Evolutionary conservation across 1,139 yeast species (phyloP).

Genomic region (Geotrichum europaeum): DNA sequence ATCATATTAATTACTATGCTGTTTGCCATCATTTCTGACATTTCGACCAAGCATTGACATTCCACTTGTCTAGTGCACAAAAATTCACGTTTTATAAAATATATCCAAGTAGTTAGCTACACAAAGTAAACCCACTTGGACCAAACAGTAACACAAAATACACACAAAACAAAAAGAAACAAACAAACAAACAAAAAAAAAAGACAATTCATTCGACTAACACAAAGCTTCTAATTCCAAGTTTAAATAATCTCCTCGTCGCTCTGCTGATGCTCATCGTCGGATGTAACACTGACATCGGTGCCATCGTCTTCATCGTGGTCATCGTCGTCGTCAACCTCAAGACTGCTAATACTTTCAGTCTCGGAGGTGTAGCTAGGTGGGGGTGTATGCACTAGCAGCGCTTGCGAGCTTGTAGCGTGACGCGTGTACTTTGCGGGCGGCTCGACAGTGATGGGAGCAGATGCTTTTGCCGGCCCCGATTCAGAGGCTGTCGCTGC

Average conservation of each 20-base stretch:
- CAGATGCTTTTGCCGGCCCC: neutral
- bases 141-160: neutral
- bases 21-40: too few relatives aligned
- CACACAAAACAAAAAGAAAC: neutral
- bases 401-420: slow-evolving; percentile 17
- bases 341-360: slow-evolving; percentile 12
- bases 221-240: neutral
- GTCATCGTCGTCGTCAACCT: slow-evolving; percentile 16
- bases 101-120: too few relatives aligned
- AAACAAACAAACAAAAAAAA: neutral
- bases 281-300: neutral
- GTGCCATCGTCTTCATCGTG: slow-evolving; percentile 13
- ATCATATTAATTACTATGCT: too few relatives aligned
- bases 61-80: too few relatives aligned
- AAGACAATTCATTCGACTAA: neutral
- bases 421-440: slow-evolving; percentile 6
- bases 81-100: too few relatives aligned
- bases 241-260: neutral
- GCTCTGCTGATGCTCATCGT: neutral
- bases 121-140: neutral
- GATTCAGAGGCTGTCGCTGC: neutral
- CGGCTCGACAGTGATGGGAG: neutral
- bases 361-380: slow-evolving; percentile 27
- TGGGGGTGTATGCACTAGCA: slow-evolving; percentile 22
- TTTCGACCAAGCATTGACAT: too few relatives aligned